Evolutionary conservation across 768 basidiomycete species (phyloP), one percentile per base, ranked within the genome.

Genomic region (Dentipellis sp.): DNA sequence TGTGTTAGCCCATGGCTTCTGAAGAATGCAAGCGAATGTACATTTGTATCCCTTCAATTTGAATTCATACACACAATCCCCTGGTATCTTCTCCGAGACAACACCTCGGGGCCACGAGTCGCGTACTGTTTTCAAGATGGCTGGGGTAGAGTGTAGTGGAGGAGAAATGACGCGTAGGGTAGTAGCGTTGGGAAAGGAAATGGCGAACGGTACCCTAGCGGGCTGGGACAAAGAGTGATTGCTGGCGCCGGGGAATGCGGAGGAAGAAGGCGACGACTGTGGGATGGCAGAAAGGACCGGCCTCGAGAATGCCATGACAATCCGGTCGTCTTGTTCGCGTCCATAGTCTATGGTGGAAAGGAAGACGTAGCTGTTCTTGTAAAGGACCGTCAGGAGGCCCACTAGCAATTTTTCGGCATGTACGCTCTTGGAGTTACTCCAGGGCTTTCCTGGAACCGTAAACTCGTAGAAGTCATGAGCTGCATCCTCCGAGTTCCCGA

Each of bases 1-100:
- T 29, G 29, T 29, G 29, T 29, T 29, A 29, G 29, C 6, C 29
- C 6, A 29, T 29, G 29, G 29, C 29, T 29, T 29, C 29, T 29
- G 29, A 29, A 29, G 29, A 29, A 29, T 29, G 29, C 29, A 6
- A 29, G 29, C 29, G 52, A 56, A 71, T 80, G 54, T 66, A 88
- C 88, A 88, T 73, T 78, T 83, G 66, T 90, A 90, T 21, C 88
- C 88, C 63, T 87, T 88, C 52, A 90, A 72, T 68, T 86, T 89
- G 71, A 90, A 90, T 67, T 90, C 88, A 65, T 80, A 90, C 7
- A 82, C 79, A 55, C 79, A 79, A 23, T 84, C 80, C 4, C 79
- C 84, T 1, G 88, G 75, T 63, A 86, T 89, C 73, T 83, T 87
- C 68, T 90, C 88, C 0, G 83, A 81, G 8, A 85, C 80, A 10